phyloP scores from a whole-genome alignment of 129 eudicot species.

The Tagetes erecta region DNA sequence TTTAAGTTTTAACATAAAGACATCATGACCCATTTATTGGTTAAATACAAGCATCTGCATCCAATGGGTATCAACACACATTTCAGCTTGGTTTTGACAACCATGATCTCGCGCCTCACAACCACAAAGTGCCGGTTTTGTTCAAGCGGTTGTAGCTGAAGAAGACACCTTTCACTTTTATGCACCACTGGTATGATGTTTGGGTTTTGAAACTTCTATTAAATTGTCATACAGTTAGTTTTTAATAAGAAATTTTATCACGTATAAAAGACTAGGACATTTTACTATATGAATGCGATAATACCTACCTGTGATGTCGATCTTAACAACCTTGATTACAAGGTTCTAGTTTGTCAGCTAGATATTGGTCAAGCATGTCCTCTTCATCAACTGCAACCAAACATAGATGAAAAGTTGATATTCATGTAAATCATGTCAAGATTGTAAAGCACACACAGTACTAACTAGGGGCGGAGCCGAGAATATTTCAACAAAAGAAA shows the following conservation, averaged over 20 bases:
- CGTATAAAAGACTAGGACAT: neutral
- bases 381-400: slow-evolving; percentile 74
- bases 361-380: slow-evolving; percentile 90
- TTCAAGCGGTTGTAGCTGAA: slow-evolving; percentile 37
- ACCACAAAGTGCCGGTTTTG: neutral
- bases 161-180: slow-evolving; percentile 2
- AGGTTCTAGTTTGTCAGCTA: slow-evolving; percentile 63
- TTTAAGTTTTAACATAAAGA: neutral
- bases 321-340: slow-evolving; percentile 15
- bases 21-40: neutral
- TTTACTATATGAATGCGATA: neutral
- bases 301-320: neutral
- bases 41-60: slow-evolving; percentile 3
- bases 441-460: slow-evolving; percentile 1
- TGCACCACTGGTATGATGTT: neutral
- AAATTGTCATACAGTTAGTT: no score
- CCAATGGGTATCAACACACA: slow-evolving; percentile 7
- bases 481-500: neutral
- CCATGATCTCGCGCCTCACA: neutral
- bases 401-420: neutral
- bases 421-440: neutral
- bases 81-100: neutral
- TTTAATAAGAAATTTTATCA: neutral
- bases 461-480: neutral
- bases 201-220: neutral